Base-by-base conservation (phyloP, 257 asterid species). In the Primulina tabacum region DNA sequence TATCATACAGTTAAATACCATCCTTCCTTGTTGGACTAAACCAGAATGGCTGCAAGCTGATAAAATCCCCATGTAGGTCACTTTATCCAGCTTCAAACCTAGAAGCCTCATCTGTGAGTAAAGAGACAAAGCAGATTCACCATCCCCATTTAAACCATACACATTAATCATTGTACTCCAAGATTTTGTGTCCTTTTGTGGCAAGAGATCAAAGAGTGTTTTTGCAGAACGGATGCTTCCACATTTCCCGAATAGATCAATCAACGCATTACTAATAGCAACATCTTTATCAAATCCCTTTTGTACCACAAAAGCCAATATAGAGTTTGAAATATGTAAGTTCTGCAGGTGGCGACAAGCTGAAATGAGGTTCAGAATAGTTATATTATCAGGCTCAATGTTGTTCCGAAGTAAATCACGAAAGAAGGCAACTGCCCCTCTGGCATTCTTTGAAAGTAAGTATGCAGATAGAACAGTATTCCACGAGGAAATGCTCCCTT, bases 11-110 rank as follows among this genome's bases (percentile, higher is more conserved):
- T 73, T 70, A 34, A 85, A 79, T 8, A 85, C 77, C 71, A 57
- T 75, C 73, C 64, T 70, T 12, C 87, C 87, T 38, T 84, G 71
- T 65, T 82, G 85, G 8, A 82, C 88, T 1, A 63, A 56, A 62
- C 92, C 88, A 38, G 76, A 78, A 73, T 81, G 92, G 68, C 88
- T 82, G 75, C 92, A 87, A 53, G 85, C 85, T 11, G 85, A 82
- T 62, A 87, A 69, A 11, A 84, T 7, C 60, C 81, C 76, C 74
- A 72, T 52, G 70, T 82, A 84, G 20, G 85, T 81, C 9, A 81
- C 75, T 74, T 57, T 78, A 70, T 84, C 87, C 0, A 84, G 84
- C 61, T 82, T 79, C 55, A 74, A 73, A 24, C 84, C 86, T 4
- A 73, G 70, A 60, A 20, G 56, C 75, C 77, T 83, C 96, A 89